These are phyloP conservation scores for Phytophthora litchii DNA, from an alignment of 352 stramenopile species.

Conservation along the genomic window DNA sequence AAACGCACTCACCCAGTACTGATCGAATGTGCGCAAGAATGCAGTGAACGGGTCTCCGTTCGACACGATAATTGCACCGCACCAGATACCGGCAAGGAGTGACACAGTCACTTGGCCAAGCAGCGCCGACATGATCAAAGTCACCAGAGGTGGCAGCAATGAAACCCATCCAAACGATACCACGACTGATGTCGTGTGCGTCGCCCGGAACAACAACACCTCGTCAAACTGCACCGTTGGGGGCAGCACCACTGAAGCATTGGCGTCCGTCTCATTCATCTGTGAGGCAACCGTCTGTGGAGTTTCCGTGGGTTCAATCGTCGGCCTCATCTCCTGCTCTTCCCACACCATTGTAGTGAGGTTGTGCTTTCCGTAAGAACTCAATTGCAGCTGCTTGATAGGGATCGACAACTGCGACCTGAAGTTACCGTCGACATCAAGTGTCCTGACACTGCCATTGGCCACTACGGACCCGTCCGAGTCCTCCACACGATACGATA, in stretches of 20 bases:
- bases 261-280: constrained; percentile 29
- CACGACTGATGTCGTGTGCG: constrained; percentile 46
- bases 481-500: constrained; percentile 67
- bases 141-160: constrained; percentile 75
- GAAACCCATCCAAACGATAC: constrained; percentile 79
- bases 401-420: constrained; percentile 48
- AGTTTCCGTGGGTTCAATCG: background rate
- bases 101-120: constrained; percentile 83
- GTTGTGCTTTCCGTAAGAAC: constrained; percentile 48
- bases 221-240: constrained; percentile 25
- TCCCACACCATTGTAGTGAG: constrained; percentile 62
- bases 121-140: constrained; percentile 72
- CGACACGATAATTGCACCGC: constrained; percentile 82
- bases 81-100: constrained; percentile 88
- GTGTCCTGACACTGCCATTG: constrained; percentile 70
- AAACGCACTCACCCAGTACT: constrained; percentile 89
- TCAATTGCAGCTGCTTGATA: constrained; percentile 53
- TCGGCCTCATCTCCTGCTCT: background rate
- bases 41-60: constrained; percentile 74
- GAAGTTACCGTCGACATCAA: constrained; percentile 74
- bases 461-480: constrained; percentile 47
- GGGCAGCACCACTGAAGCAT: constrained; percentile 43
- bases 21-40: constrained; percentile 87
- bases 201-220: constrained; percentile 38
- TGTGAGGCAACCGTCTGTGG: background rate